Percentiles rank a stretch among this genome's conserved stretches.
These are phyloP conservation scores for Apiospora saccharicola DNA, from an alignment of 2,329 filamentous ascomycete genomes.

Conservation along the genomic window DNA sequence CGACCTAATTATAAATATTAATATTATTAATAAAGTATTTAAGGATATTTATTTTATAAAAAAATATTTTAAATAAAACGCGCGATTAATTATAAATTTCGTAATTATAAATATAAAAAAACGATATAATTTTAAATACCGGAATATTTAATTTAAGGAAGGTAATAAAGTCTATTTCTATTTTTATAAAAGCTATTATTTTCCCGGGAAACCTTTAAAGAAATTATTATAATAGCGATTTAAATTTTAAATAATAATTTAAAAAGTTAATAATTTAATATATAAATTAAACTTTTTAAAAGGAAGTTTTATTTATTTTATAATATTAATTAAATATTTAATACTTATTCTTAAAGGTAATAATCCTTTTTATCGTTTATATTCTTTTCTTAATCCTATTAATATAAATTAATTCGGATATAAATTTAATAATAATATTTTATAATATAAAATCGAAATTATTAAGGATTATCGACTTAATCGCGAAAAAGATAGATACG, in stretches of 20 bases:
- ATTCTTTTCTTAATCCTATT: too few species aligned
- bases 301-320: too few species aligned
- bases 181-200: neutral
- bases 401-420: neutral
- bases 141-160: neutral
- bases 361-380: neutral
- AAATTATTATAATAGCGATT: neutral
- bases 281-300: too few species aligned
- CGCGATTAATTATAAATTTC: neutral
- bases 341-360: neutral
- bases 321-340: too few species aligned
- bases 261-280: too few species aligned
- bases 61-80: neutral
- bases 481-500: neutral
- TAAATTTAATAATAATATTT: neutral
- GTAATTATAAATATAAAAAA: neutral
- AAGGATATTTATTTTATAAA: neutral
- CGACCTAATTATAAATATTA: neutral
- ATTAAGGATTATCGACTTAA: neutral
- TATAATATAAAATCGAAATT: neutral
- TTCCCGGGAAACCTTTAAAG: neutral
- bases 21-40: neutral
- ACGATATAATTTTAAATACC: neutral
- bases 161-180: neutral
- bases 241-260: too few species aligned